Conservation (phyloP, 2,329 filamentous ascomycete genomes). For the Diaporthe batatas region DNA sequence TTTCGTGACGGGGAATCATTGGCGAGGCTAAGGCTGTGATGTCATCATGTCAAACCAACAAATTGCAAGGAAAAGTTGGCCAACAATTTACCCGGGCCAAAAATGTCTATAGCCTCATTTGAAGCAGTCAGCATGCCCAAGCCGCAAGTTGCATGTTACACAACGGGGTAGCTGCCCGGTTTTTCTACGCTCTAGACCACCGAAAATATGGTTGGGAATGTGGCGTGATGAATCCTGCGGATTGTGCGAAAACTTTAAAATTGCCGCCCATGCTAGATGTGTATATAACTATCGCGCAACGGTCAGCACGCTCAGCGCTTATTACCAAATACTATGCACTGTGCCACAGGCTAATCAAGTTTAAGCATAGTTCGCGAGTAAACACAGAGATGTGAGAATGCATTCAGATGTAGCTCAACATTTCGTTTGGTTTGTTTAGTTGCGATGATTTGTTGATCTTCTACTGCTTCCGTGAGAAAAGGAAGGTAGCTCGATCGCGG, state of each 20-base stretch:
- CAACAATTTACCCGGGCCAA: background rate
- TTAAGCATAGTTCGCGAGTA: background rate
- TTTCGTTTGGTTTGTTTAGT: background rate
- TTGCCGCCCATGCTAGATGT: background rate
- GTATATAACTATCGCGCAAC: background rate
- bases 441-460: background rate
- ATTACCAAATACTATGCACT: background rate
- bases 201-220: background rate
- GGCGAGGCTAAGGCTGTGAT: background rate
- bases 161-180: background rate
- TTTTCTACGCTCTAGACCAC: background rate
- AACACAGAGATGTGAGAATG: background rate
- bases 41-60: background rate
- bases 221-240: background rate
- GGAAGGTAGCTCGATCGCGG: too few relatives aligned
- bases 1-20: background rate
- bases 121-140: background rate
- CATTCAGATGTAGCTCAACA: background rate
- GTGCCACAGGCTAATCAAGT: background rate
- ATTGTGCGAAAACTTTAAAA: background rate
- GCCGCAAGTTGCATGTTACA: background rate
- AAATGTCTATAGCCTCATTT: background rate
- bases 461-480: too few relatives aligned
- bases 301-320: background rate
- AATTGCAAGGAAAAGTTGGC: background rate